These are phyloP conservation scores for Suaeda aralocaspica DNA, from an alignment of 148 eudicot species.

Conservation along the genomic window DNA sequence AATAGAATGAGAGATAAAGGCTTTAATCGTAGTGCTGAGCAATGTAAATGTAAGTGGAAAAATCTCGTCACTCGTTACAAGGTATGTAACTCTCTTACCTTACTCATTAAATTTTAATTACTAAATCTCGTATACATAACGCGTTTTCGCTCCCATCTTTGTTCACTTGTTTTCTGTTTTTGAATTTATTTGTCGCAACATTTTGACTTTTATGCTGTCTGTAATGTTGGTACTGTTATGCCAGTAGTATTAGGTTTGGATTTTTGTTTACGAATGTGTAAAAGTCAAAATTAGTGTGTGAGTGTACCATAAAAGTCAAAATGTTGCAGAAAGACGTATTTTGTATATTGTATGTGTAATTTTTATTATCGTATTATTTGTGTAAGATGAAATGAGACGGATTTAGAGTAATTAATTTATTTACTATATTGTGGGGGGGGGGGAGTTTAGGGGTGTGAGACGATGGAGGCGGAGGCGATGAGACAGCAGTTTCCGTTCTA, in stretches of 20 bases:
- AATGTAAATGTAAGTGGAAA: constrained; percentile 98
- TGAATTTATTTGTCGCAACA: neutral
- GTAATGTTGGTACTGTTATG: too few relatives aligned
- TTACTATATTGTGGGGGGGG: constrained; percentile 1
- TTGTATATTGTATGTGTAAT: too few relatives aligned
- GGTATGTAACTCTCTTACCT: constrained; percentile 33
- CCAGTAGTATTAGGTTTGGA: too few relatives aligned
- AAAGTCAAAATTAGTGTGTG: too few relatives aligned
- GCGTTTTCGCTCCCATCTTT: neutral
- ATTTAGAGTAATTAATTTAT: neutral
- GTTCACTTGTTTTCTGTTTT: neutral
- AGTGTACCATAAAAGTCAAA: too few relatives aligned
- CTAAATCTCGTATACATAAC: neutral
- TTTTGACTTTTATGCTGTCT: too few relatives aligned
- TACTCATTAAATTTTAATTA: too few relatives aligned
- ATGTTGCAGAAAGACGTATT: too few relatives aligned
- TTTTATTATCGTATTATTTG: too few relatives aligned
- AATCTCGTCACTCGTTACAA: constrained; percentile 85
- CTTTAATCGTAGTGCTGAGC: constrained; percentile 78
- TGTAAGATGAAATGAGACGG: neutral
- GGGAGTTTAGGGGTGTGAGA: constrained; percentile 77
- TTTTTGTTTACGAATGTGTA: too few relatives aligned
- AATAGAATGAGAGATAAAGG: constrained; percentile 70
- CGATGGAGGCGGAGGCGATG: constrained; percentile 76
- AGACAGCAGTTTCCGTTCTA: constrained; percentile 83